Base-by-base conservation (phyloP, 1,284 basidiomycete species). In the Rhizopogon hawkerae region DNA sequence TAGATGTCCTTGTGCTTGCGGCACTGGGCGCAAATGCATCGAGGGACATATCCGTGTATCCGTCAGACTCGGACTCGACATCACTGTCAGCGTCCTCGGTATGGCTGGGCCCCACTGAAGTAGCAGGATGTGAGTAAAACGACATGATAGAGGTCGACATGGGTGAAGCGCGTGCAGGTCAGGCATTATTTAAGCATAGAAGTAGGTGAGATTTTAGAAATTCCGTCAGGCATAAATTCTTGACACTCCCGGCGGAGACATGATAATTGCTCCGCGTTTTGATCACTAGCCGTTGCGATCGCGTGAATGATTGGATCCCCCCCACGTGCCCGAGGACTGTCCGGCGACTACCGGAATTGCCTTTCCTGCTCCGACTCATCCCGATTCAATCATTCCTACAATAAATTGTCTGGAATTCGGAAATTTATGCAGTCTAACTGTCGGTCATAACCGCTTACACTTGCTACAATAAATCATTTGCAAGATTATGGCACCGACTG, bases 1-100 rank as follows among this genome's bases (percentile, higher is more conserved):
- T 69, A 1, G 84, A 83, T 11, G 75, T 81, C 35, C 61, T 61
- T 0, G 74, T 73, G 55, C 68, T 74, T 7, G 65, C 63, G n/a
- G 61, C 53, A 37, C 70, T 73, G 14, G 70, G 58, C 50, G 66
- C 52, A 58, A 73, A 71, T 24, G 63, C 66, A 53, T 70, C 65
- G 14, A 68, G 46, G 6, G 75, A 75, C 39, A 66, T 57, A 14
- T 65, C 54, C 16, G 73, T 64, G 41, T 54, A 65, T 42, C 48
- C 43, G 54, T 66, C 63, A 0, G 65, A 65, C 4, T 65, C 65
- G 48, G 65, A 65, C 4, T 65, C 65, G 48, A 50, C 56, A 41
- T 57, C 64, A 6, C 18, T 46, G 33, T 56, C 37, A 29, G 59
- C 60, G 53, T 72, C 72, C 46, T 70, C 67, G 46, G 60, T 57